Conservation (phyloP, 495 filamentous ascomycete species). For the Sordaria brevicollis region DNA sequence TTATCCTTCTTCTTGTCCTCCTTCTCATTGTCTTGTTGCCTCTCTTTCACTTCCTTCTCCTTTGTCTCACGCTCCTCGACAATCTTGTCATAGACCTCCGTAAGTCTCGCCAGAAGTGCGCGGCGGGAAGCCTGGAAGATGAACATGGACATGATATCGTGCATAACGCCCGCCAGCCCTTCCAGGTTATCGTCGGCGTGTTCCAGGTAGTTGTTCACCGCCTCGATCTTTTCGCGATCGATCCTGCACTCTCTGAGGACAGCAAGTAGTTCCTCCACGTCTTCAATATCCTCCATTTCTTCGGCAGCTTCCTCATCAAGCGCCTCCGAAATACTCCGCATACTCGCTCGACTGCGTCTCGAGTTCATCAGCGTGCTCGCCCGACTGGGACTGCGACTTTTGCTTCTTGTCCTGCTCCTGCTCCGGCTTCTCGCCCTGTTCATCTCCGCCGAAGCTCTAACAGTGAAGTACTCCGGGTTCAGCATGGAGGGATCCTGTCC, state of each 20-base stretch:
- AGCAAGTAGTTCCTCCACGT: slow-evolving; percentile 54
- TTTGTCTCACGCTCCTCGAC: slow-evolving; percentile 7
- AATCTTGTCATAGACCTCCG: slow-evolving; percentile 47
- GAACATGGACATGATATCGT: slow-evolving; percentile 73
- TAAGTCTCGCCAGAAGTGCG: slow-evolving; percentile 60
- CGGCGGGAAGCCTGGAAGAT: slow-evolving; percentile 82
- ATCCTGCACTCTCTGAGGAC: slow-evolving; percentile 58
- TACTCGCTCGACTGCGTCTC: not conserved
- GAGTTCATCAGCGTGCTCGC: slow-evolving; percentile 8
- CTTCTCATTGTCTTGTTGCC: slow-evolving; percentile 17
- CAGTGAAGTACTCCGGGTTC: slow-evolving; percentile 79
- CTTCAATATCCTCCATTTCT: slow-evolving; percentile 39
- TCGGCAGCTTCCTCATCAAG: slow-evolving; percentile 2
- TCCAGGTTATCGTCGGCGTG: slow-evolving; percentile 69
- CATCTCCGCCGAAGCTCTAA: slow-evolving; percentile 40
- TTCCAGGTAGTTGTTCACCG: slow-evolving; percentile 66
- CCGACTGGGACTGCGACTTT: slow-evolving; percentile 4
- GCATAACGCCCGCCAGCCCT: slow-evolving; percentile 69
- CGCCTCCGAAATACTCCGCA: not conserved
- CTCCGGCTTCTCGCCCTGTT: slow-evolving; percentile 27
- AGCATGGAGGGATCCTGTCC: slow-evolving; percentile 49
- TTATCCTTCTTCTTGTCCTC: slow-evolving; percentile 9
- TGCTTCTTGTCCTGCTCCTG: slow-evolving; percentile 17
- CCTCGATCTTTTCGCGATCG: slow-evolving; percentile 83
- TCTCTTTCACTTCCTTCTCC: slow-evolving; percentile 10